Evolutionary conservation across 345 rosid genomes (phyloP), one percentile per base, ranked within the genome.

Genomic region (Ceriops tagal): DNA sequence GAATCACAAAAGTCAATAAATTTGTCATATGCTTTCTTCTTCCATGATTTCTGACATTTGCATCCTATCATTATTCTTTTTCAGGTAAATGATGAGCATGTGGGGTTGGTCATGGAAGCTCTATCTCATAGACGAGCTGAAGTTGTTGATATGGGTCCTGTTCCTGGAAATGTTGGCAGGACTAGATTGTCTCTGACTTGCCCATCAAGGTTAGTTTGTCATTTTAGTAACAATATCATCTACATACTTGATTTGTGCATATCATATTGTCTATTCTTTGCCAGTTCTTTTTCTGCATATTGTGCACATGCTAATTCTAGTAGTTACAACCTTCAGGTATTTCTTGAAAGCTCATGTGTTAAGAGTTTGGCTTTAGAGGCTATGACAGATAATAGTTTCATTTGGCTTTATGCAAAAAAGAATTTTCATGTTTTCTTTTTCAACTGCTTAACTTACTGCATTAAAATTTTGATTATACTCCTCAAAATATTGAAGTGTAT

Each of bases 61-160:
- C 56, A 8, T 53, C 43, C 39, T 68, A 39, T 35, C 39, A 24
- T 67, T 67, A 20, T 21, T 49, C 43, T 70, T 27, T 59, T 72
- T 65, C 77, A 85, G 91, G 79, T 95, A 72, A 92, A 95, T 77
- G 98, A 90, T 56, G 99, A 95, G 80, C 98, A 95, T 62, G 93
- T 88, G 61, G 99, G 97, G 63, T 75, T 89, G 69, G 82, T 92
- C 63, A 84, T 95, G 96, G 99, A 92, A 83, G 96, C 99, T 77
- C 81, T 95, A 39, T 87, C 99, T 72, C 98, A 90, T 69, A 90
- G 99, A 80, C 88, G 90, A 43, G 98, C 81, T 37, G 96, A 90
- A 74, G 84, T 92, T 70, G 43, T 79, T 51, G 99, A 95, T 84
- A 88, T 95, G 96, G 91, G 97, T 68, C 96, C 97, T 75, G 99